Conservation (phyloP, 495 filamentous ascomycete genomes). For the Platismatia glauca region DNA sequence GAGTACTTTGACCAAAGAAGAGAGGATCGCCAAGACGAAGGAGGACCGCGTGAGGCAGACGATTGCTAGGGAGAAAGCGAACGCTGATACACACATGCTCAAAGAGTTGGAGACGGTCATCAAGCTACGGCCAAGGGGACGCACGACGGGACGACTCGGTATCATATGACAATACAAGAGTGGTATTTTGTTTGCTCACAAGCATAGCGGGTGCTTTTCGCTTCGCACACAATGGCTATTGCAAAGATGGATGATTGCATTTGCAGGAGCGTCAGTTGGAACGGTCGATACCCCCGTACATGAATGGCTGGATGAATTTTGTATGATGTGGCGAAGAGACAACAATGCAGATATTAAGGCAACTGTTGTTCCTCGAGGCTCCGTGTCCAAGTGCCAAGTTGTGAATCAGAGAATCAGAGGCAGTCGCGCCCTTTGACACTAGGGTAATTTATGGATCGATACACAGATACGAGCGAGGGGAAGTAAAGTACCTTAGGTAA, state of each 20-base stretch:
- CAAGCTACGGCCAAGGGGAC: constrained; percentile 55
- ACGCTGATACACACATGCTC: constrained; percentile 80
- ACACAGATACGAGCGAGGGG: no score
- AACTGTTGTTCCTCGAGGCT: not conserved
- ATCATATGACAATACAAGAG: constrained; percentile 32
- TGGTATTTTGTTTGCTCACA: not conserved
- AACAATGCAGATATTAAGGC: not conserved
- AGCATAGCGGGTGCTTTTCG: not conserved
- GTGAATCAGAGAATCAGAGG: no score
- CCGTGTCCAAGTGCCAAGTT: not conserved
- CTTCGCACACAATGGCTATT: constrained; percentile 7
- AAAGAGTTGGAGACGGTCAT: constrained; percentile 86
- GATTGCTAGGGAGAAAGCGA: constrained; percentile 55
- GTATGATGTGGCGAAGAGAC: not conserved
- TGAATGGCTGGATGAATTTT: not conserved
- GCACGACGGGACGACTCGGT: constrained; percentile 41
- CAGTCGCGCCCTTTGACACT: no score
- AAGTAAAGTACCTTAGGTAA: no score
- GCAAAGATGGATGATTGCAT: constrained; percentile 6
- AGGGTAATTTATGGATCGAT: no score
- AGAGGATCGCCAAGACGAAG: constrained; percentile 78
- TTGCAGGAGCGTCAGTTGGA: constrained; percentile 2
- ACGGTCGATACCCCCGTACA: constrained; percentile 7
- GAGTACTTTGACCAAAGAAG: constrained; percentile 70
- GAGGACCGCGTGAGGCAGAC: constrained; percentile 72